Evolutionary conservation across 202 grass and related monocot genomes (phyloP), one percentile per base, ranked within the genome.

Genomic region (Zoysia matrella): DNA sequence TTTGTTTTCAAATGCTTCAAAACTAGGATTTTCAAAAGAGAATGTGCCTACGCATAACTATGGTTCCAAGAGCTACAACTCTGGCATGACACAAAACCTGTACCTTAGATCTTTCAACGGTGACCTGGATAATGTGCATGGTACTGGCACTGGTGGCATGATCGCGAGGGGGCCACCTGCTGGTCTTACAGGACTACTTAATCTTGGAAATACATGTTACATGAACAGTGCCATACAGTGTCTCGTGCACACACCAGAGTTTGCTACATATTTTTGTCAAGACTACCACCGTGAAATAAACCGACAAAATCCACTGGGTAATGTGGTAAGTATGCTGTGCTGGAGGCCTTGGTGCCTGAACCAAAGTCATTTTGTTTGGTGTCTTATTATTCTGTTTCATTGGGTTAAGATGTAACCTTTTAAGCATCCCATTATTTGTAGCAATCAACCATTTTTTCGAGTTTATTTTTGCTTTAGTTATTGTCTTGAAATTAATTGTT

Each of bases 161-260:
- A 85, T 47, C 47, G 90, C 81, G 8, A 91, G 91, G 77, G 87
- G 92, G 18, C 48, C 78, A 53, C 90, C 90, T 67, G 77, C 75
- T 74, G 96, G 96, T 80, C 91, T 99, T 80, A 94, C 93, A 55
- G 96, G 96, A 52, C 46, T 99, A 77, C 82, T 92, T 69, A 99
- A 99, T 77, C 90, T 99, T 75, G 96, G 96, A 83, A 99, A 99
- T 85, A 99, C 96, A 72, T 99, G 96, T 84, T 99, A 94, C 79
- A 99, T 99, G 96, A 99, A 99, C 81, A 99, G 93, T 85, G 91
- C 96, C 14, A 81, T 99, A 76, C 96, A 99, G 67, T 99, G 96
- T 86, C 91, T 99, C 3, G 96, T 99, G 69, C 96, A 99, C 86
- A 99, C 96, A 65, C 96, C 93, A 39, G 93, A 99, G 64, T 96